Percentiles rank a stretch among this genome's conserved stretches.
phyloP scores from a whole-genome alignment of 495 filamentous ascomycete genomes.

The Ramalina intermedia region DNA sequence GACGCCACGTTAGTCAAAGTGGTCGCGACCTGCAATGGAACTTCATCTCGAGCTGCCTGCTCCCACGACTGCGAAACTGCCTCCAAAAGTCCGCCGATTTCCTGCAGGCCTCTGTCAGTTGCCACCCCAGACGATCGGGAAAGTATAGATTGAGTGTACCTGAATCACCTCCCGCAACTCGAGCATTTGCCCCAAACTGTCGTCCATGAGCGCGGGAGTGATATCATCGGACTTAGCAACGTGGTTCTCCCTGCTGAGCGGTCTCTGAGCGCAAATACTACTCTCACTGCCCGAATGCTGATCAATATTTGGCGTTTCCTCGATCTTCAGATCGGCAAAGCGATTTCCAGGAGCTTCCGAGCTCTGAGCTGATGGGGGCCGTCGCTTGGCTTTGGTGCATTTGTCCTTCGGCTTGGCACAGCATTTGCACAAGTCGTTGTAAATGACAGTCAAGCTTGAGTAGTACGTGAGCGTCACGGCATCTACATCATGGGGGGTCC shows the following conservation, averaged over 20 bases:
- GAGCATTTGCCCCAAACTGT: constrained; percentile 9
- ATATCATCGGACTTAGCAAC: neutral
- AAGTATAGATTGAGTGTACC: constrained; percentile 3
- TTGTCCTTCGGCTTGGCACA: constrained; percentile 10
- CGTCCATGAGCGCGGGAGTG: constrained; percentile 6
- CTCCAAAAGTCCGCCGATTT: constrained; percentile 4
- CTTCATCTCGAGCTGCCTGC: constrained; percentile 10
- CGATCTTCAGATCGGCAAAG: neutral
- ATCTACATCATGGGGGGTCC: neutral
- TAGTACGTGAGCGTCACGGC: neutral
- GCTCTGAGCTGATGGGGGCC: neutral
- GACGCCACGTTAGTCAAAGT: constrained; percentile 11
- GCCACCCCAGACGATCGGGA: neutral
- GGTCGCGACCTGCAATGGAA: constrained; percentile 6
- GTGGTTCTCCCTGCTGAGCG: neutral
- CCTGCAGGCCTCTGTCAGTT: constrained; percentile 1
- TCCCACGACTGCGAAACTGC: constrained; percentile 7
- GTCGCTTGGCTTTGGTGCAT: neutral
- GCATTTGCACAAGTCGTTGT: constrained; percentile 10
- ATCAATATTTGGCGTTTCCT: neutral
- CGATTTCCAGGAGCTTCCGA: neutral
- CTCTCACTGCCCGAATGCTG: no score
- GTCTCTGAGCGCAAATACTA: no score
- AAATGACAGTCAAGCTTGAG: constrained; percentile 13
- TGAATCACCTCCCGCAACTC: constrained; percentile 9